Conservation (phyloP, 2,329 filamentous ascomycete genomes). For the Epicoccum sorghinum region DNA sequence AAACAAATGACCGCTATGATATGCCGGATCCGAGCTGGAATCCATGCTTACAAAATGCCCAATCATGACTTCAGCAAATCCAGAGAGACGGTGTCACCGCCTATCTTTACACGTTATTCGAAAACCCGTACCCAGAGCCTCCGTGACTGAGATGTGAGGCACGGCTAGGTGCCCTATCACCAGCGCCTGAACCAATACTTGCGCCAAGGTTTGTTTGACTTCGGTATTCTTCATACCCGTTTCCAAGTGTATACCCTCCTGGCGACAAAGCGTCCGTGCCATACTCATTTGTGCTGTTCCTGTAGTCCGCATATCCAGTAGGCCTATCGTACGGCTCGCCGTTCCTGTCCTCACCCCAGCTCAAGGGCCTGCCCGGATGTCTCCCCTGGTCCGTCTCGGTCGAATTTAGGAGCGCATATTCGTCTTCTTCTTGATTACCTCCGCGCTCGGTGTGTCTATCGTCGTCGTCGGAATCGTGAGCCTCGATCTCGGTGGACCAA, state of each 20-base stretch:
- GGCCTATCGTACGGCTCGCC: constrained; percentile 21
- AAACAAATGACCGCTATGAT: neutral
- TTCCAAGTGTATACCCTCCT: constrained; percentile 17
- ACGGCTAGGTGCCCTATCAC: constrained; percentile 11
- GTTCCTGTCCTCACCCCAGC: constrained; percentile 46
- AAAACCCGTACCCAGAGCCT: constrained; percentile 31
- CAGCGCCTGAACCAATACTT: constrained; percentile 3
- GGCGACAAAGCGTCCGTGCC: constrained; percentile 42
- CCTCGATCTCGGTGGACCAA: constrained; percentile 53
- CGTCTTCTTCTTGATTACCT: constrained; percentile 56
- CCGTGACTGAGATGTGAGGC: constrained; percentile 22
- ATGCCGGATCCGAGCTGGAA: neutral
- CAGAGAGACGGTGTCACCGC: too few relatives aligned
- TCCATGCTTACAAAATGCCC: constrained; percentile 7
- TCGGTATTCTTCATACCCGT: constrained; percentile 45
- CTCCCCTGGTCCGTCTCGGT: constrained; percentile 48
- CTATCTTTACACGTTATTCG: constrained; percentile 9
- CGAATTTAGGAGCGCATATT: constrained; percentile 57
- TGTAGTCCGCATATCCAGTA: constrained; percentile 46
- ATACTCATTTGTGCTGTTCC: constrained; percentile 42
- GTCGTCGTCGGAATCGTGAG: constrained; percentile 48
- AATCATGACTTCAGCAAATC: neutral
- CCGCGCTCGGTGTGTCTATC: constrained; percentile 47
- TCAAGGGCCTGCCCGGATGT: constrained; percentile 49
- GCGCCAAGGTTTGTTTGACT: constrained; percentile 24